A percentile compares a stretch with the other conserved stretches of the same genome.
Conservation (phyloP, 257 asterid genomes). For the Forsythia suspensa region DNA sequence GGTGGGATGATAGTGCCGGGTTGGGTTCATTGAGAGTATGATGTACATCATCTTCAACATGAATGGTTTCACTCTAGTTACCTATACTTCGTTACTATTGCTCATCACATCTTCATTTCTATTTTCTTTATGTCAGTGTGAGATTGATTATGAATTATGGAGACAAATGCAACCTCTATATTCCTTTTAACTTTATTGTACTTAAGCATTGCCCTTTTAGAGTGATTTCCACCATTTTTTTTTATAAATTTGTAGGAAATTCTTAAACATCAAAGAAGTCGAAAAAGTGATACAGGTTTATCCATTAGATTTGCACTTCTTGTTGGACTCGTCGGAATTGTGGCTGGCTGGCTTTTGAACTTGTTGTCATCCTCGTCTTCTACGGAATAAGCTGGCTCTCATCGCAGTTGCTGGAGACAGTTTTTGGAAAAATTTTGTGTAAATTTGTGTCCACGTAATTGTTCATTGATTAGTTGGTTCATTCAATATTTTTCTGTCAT, state of each 20-base stretch:
- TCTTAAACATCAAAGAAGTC: conserved; percentile 27
- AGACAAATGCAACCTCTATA: background rate
- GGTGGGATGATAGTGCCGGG: background rate
- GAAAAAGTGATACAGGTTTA: conserved; percentile 23
- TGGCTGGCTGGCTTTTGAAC: conserved; percentile 39
- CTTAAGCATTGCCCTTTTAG: background rate
- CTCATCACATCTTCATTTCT: background rate
- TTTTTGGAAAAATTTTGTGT: background rate
- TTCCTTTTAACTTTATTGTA: background rate
- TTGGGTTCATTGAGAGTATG: background rate
- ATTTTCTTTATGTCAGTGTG: no score
- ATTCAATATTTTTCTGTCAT: background rate
- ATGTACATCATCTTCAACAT: background rate
- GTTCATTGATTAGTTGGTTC: background rate
- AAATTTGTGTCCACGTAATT: background rate
- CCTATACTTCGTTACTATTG: background rate
- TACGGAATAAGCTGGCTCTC: conserved; percentile 13
- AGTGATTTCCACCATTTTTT: background rate
- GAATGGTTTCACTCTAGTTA: background rate
- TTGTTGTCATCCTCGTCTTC: conserved; percentile 27
- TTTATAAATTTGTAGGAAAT: conserved; percentile 26
- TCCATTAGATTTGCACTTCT: conserved; percentile 36
- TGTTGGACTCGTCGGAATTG: conserved; percentile 43
- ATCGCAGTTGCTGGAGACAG: background rate
- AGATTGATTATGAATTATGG: background rate